Percentiles rank a stretch among this genome's conserved stretches.
Evolutionary conservation across 768 basidiomycete species (phyloP).

Genomic region (Suillus subalutaceus): DNA sequence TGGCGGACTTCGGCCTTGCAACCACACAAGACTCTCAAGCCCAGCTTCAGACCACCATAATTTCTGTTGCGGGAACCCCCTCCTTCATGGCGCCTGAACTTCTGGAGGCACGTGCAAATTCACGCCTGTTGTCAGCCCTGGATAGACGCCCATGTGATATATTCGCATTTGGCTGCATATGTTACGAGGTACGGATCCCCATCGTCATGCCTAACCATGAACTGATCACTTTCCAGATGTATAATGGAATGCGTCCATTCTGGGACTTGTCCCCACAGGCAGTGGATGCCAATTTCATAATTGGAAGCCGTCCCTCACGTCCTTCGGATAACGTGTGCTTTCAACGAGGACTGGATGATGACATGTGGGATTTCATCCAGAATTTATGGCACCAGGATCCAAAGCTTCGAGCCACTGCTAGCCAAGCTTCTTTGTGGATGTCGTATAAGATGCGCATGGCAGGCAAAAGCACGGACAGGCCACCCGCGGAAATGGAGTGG

Average conservation of each 20-base stretch:
- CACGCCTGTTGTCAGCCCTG: constrained; percentile 14
- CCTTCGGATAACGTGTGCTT: constrained; percentile 17
- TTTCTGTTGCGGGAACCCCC: constrained; percentile 23
- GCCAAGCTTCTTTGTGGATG: constrained; percentile 25
- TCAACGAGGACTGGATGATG: constrained; percentile 30
- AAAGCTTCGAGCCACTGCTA: constrained; percentile 27
- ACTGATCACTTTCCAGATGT: constrained; percentile 25
- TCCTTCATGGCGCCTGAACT: constrained; percentile 35
- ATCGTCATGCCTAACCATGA: not conserved
- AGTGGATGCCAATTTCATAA: constrained; percentile 20
- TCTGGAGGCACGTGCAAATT: constrained; percentile 14
- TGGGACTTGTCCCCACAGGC: constrained; percentile 18
- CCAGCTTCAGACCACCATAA: constrained; percentile 18
- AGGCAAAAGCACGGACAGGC: not conserved
- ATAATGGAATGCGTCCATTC: constrained; percentile 31
- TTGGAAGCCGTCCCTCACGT: constrained; percentile 21
- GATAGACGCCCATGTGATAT: constrained; percentile 36
- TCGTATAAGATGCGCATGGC: constrained; percentile 18
- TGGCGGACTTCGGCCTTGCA: constrained; percentile 36
- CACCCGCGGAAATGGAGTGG: constrained; percentile 27
- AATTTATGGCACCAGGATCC: constrained; percentile 33
- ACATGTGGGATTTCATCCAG: constrained; percentile 34
- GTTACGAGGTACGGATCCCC: constrained; percentile 33
- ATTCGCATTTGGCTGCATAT: constrained; percentile 37
- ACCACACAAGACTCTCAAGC: constrained; percentile 21